phyloP scores from a whole-genome alignment of 495 filamentous ascomycete genomes.

The Astrocystis sublimbata region DNA sequence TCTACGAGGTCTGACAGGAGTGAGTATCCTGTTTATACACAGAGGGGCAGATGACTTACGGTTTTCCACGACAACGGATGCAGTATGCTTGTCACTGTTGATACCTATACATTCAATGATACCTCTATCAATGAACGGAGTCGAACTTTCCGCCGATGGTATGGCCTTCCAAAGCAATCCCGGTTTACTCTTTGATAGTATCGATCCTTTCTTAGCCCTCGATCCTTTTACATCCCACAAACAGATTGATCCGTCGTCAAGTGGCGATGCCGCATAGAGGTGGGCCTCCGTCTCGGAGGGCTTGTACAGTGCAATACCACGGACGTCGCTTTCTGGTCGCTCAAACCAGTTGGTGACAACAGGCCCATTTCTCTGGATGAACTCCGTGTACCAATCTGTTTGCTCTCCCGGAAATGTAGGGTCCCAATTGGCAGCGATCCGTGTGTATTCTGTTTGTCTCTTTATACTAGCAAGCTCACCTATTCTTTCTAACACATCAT shows the following conservation, averaged over 20 bases:
- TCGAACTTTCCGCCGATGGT: slow-evolving; percentile 24
- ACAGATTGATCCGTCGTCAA: slow-evolving; percentile 84
- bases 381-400: slow-evolving; percentile 84
- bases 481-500: slow-evolving; percentile 25
- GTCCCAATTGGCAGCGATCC: slow-evolving; percentile 76
- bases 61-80: slow-evolving; percentile 76
- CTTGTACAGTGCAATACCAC: slow-evolving; percentile 67
- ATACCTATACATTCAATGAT: slow-evolving; percentile 83
- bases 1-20: slow-evolving; percentile 63
- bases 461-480: slow-evolving; percentile 26
- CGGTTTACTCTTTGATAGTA: slow-evolving; percentile 63
- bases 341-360: slow-evolving; percentile 75
- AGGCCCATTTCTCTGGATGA: slow-evolving; percentile 77
- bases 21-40: slow-evolving; percentile 25
- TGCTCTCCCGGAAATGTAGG: slow-evolving; percentile 67
- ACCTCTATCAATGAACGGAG: slow-evolving; percentile 60
- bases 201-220: slow-evolving; percentile 59
- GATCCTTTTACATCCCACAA: slow-evolving; percentile 79
- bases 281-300: slow-evolving; percentile 46
- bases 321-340: slow-evolving; percentile 56
- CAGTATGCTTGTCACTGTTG: slow-evolving; percentile 67
- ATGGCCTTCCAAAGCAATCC: slow-evolving; percentile 45
- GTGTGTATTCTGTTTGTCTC: slow-evolving; percentile 47
- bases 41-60: slow-evolving; percentile 41
- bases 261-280: slow-evolving; percentile 69